Percentiles rank a stretch among this genome's conserved stretches.
Evolutionary conservation across 1,139 yeast species (phyloP).

Genomic region (Debaryomycetaceae sp.): DNA sequence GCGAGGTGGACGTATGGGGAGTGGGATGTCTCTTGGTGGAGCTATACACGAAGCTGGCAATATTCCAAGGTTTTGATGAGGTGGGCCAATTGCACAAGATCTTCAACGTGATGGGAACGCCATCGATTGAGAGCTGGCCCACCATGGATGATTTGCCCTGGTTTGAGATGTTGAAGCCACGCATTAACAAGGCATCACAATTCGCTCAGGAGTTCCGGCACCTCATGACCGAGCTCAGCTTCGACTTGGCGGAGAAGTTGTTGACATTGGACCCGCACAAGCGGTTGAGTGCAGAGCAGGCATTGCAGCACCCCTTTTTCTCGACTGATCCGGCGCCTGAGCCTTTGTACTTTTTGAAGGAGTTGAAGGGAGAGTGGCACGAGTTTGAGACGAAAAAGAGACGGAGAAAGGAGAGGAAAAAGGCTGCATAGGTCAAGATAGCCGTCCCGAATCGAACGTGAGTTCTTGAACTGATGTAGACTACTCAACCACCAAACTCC

Average conservation of each 20-base stretch:
- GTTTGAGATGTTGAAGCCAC: constrained; percentile 81
- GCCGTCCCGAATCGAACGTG: constrained; percentile 1
- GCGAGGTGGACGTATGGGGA: constrained; percentile 96
- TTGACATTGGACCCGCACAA: constrained; percentile 63
- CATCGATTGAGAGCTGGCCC: constrained; percentile 75
- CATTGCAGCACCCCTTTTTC: constrained; percentile 68
- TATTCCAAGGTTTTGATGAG: constrained; percentile 87
- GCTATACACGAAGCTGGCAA: constrained; percentile 67
- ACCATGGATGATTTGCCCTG: constrained; percentile 74
- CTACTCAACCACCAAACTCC: not conserved
- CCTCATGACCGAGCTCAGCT: constrained; percentile 51
- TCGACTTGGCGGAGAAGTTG: constrained; percentile 60
- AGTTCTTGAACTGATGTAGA: not conserved
- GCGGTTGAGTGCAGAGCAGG: constrained; percentile 59
- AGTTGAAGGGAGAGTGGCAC: constrained; percentile 85
- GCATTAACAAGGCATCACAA: constrained; percentile 36
- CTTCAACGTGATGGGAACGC: constrained; percentile 84
- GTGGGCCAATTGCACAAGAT: constrained; percentile 76
- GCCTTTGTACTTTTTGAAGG: constrained; percentile 51
- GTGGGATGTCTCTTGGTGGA: constrained; percentile 89
- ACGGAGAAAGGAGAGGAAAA: constrained; percentile 57
- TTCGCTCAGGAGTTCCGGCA: constrained; percentile 47
- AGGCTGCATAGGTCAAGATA: constrained; percentile 8
- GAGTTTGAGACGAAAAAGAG: constrained; percentile 92
- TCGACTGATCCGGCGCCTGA: constrained; percentile 61